Evolutionary conservation across 2,329 filamentous ascomycete species (phyloP), one percentile per base, ranked within the genome.

Genomic region (Sphaerulina populicola): DNA sequence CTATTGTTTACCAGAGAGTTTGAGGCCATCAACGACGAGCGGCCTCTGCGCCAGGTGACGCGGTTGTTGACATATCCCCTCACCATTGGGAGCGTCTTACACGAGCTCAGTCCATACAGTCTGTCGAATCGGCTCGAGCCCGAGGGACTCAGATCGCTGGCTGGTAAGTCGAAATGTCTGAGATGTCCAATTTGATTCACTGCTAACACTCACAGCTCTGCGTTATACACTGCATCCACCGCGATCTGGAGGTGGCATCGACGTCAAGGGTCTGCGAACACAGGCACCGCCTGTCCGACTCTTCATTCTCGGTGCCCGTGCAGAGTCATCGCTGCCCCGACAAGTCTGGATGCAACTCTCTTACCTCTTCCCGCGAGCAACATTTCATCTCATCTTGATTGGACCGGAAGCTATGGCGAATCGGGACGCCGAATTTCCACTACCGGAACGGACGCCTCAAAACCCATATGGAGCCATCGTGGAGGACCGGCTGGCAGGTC

Each of bases 341-440:
- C 83, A 95, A 63, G 86, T 90, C 46, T 98, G 94, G 93, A 77
- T 91, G 27, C 93, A 98, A 68, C 76, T 98, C 49, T 81, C 87
- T n/a, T 85, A 95, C 70, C 80, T 98, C 57, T 98, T 98, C 74
- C 91, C 90, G n/a, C 81, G 85, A 52, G 81, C 88, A n/a, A 80
- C 85, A 55, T 84, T 98, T 62, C 91, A 97, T 64, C 71, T 98
- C 21, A 80, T 97, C 66, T 93, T 98, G 69, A 91, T 98, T 63
- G 93, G 93, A 0, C 93, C 93, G 0, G 93, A 98, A 71, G 87
- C 85, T 62, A 97, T 98, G 90, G 77, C 84, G 18, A 95, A 95
- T 71, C 86, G 94, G 55, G 89, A 97, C 63, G 80, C 83, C 53
- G 93, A 98, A 68, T 94, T 94, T 65, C 93, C 93, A 1, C 77